Evolutionary conservation across 2,329 filamentous ascomycete genomes (phyloP).

Genomic region (Colletotrichum limetticola): DNA sequence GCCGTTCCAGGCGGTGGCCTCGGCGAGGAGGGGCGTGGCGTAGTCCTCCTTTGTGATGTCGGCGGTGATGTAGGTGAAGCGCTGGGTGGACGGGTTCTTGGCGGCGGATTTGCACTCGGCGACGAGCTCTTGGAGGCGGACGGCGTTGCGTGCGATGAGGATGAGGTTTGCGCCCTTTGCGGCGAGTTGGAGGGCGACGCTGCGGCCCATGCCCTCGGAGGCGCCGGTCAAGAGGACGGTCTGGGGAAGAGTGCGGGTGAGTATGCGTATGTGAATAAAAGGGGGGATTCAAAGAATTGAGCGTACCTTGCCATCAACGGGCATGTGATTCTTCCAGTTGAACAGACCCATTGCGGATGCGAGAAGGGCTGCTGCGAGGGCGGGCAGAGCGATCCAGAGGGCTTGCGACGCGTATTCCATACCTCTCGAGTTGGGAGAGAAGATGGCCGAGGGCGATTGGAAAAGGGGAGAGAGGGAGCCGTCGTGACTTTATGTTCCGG

Average conservation of each 20-base stretch:
- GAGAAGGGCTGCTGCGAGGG: constrained; percentile 47
- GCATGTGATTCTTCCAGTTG: constrained; percentile 78
- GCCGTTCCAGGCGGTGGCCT: constrained; percentile 83
- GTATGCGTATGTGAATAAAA: constrained; percentile 4
- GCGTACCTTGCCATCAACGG: constrained; percentile 82
- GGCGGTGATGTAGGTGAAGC: constrained; percentile 85
- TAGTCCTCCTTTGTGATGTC: constrained; percentile 81
- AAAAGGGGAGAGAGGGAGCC: not conserved
- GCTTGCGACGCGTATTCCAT: constrained; percentile 45
- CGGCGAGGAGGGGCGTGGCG: constrained; percentile 74
- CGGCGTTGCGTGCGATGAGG: constrained; percentile 81
- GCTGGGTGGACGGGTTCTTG: constrained; percentile 72
- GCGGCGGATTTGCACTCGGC: constrained; percentile 74
- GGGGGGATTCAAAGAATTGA: constrained; percentile 41
- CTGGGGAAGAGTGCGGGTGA: constrained; percentile 53
- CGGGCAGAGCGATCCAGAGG: constrained; percentile 62
- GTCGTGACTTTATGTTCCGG: not conserved
- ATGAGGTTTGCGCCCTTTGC: constrained; percentile 87
- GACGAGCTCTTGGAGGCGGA: constrained; percentile 75
- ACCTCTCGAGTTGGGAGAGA: not conserved
- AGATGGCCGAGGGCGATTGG: not conserved
- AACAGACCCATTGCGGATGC: constrained; percentile 74
- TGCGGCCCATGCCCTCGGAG: constrained; percentile 91
- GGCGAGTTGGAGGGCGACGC: constrained; percentile 78
- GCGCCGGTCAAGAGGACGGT: constrained; percentile 90